Evolutionary conservation across 768 basidiomycete genomes (phyloP), one percentile per base, ranked within the genome.

Genomic region (Roridomyces roridus): DNA sequence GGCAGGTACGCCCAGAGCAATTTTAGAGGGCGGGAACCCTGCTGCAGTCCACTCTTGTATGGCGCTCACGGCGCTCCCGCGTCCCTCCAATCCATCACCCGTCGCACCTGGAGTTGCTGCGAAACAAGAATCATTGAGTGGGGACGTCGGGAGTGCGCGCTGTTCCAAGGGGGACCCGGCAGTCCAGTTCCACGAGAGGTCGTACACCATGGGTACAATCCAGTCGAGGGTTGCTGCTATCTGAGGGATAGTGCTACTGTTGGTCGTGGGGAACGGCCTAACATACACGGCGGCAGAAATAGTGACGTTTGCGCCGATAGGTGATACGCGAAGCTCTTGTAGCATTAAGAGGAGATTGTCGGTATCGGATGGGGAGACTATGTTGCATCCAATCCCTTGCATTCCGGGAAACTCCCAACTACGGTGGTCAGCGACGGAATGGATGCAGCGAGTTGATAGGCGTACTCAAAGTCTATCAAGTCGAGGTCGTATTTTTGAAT

Each of bases 361-460:
- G 2, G 86, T 85, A 68, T 98, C 96, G 20, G 69, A 71, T 0
- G 74, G 28, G n/a, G 75, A 80, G 54, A 89, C 75, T 6, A 70
- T 68, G 68, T 97, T 96, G 62, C 90, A 91, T 2, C 84, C 85
- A 6, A 89, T 80, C 21, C 94, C 94, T 59, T 80, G 79, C 7
- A 73, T 68, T 52, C 77, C 82, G 1, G 94, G 94, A 69, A 91
- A 95, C 74, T 96, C 94, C 94, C 94, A 96, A 67, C 92, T 94
- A 36, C 50, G 15, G n/a, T 14, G 18, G 20, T 23, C 21, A 8
- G 20, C 17, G 28, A 50, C 17, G 35, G 23, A 20, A 8, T 35
- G 34, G 17, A 20, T 5, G 14, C n/a, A 25, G 42, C 42, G 25
- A 58, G 3, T 29, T 15, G 39, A 17, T 55, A 14, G 5, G 60